Evolutionary conservation across 345 rosid genomes (phyloP).

Genomic region (Durio zibethinus): DNA sequence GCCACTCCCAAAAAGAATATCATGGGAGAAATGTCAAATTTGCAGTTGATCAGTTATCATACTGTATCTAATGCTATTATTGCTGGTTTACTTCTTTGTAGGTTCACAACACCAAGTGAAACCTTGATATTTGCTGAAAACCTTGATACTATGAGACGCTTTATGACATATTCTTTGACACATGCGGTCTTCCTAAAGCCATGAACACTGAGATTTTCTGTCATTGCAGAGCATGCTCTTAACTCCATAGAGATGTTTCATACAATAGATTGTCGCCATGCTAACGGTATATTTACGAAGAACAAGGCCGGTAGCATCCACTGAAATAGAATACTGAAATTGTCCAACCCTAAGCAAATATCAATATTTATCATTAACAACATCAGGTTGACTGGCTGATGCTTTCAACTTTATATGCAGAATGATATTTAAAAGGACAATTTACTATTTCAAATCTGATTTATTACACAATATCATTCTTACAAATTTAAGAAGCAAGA

Average conservation of each 20-base stretch:
- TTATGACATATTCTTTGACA: background rate
- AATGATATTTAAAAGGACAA: background rate
- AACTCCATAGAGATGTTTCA: background rate
- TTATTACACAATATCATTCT: background rate
- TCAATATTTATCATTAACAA: background rate
- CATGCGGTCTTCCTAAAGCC: background rate
- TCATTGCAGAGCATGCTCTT: background rate
- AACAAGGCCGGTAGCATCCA: background rate
- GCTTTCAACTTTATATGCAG: background rate
- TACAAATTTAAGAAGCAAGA: background rate
- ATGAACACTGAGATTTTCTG: background rate
- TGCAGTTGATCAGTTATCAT: background rate
- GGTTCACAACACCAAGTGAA: background rate
- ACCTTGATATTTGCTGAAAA: too few species aligned
- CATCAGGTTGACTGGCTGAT: background rate
- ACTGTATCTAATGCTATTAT: background rate
- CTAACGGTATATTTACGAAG: background rate
- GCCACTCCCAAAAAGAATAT: background rate
- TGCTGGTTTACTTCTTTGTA: background rate
- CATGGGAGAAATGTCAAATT: background rate
- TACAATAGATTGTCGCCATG: background rate
- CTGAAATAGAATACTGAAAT: background rate
- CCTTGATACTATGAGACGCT: too few species aligned
- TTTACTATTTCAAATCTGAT: background rate
- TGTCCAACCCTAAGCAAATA: background rate